phyloP scores from a whole-genome alignment of 441 rosid species.

The Corymbia citriodora region DNA sequence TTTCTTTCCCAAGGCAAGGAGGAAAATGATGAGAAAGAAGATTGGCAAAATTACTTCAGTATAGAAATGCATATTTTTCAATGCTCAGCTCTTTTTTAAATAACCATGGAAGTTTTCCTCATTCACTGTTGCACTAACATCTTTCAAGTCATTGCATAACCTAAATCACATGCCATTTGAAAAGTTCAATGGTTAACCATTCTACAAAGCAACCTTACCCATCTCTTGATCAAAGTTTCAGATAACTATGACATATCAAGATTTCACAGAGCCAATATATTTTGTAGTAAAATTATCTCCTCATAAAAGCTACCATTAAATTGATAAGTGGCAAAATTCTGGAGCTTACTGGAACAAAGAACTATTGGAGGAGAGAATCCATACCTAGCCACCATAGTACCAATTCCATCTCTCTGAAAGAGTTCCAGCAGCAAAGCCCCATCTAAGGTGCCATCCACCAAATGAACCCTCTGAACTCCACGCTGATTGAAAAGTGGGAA shows the following conservation, averaged over 20 bases:
- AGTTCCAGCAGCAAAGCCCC: slow-evolving; percentile 88
- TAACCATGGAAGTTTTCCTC: not conserved
- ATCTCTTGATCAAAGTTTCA: not conserved
- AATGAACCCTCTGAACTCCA: slow-evolving; percentile 96
- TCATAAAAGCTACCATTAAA: not conserved
- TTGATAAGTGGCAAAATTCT: not conserved
- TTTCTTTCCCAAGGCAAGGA: not conserved
- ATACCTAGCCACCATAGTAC: slow-evolving; percentile 99
- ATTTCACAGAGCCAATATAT: not conserved
- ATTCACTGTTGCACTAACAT: not conserved
- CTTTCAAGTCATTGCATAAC: not conserved
- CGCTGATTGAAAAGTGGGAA: slow-evolving; percentile 43
- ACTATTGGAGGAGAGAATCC: slow-evolving; percentile 2
- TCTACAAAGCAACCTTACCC: not conserved
- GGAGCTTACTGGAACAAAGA: not conserved
- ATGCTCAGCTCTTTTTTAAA: not conserved
- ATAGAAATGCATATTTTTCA: not conserved
- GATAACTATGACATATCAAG: not conserved
- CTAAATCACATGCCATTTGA: not conserved
- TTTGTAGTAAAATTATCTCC: not conserved
- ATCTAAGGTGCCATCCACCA: slow-evolving; percentile 86
- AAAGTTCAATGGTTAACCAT: not conserved
- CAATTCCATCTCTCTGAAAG: slow-evolving; percentile 97
- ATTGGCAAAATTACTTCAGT: not conserved
- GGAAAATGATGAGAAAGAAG: not conserved